These are phyloP conservation scores for Exserohilum rostratum DNA, from an alignment of 2,329 filamentous ascomycete genomes.

Conservation along the genomic window DNA sequence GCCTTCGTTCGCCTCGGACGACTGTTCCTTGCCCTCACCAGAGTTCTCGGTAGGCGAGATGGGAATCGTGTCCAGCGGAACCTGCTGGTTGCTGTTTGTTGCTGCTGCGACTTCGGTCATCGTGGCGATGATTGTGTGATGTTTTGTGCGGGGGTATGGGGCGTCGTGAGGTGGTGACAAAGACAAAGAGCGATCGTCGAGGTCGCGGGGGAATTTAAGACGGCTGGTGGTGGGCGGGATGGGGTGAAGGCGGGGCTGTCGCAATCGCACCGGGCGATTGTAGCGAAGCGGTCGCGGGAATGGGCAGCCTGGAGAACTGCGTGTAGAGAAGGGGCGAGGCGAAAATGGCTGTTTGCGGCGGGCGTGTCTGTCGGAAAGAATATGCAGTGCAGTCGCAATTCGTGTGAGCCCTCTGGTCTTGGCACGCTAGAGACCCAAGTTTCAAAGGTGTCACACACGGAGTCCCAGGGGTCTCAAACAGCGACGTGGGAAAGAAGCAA, in stretches of 20 bases:
- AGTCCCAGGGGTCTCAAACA: conserved; percentile 14
- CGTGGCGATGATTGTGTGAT: conserved; percentile 18
- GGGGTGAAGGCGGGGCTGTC: conserved; percentile 26
- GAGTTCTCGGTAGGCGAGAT: conserved; percentile 59
- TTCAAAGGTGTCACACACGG: conserved; percentile 17
- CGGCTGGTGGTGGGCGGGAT: conserved; percentile 23
- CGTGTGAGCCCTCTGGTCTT: conserved; percentile 21
- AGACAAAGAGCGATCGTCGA: conserved; percentile 2
- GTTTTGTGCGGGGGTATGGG: conserved; percentile 2
- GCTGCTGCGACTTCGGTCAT: conserved; percentile 48
- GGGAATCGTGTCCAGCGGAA: conserved; percentile 62
- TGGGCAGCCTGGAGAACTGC: conserved; percentile 17
- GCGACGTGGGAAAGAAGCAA: conserved; percentile 12
- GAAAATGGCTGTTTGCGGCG: conserved; percentile 20
- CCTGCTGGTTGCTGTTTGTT: conserved; percentile 54
- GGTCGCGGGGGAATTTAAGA: conserved; percentile 22
- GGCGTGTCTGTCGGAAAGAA: conserved; percentile 26
- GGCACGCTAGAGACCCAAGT: conserved; percentile 21
- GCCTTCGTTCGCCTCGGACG: conserved; percentile 47
- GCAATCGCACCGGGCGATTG: conserved; percentile 45
- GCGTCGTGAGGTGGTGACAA: conserved; percentile 4
- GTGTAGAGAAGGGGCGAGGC: conserved; percentile 18
- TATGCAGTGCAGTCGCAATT: conserved; percentile 31
- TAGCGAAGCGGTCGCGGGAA: conserved; percentile 30
- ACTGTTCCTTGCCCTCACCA: conserved; percentile 48